Evolutionary conservation across 2,329 filamentous ascomycete species (phyloP), one percentile per base, ranked within the genome.

Genomic region (Fusarium equiseti): DNA sequence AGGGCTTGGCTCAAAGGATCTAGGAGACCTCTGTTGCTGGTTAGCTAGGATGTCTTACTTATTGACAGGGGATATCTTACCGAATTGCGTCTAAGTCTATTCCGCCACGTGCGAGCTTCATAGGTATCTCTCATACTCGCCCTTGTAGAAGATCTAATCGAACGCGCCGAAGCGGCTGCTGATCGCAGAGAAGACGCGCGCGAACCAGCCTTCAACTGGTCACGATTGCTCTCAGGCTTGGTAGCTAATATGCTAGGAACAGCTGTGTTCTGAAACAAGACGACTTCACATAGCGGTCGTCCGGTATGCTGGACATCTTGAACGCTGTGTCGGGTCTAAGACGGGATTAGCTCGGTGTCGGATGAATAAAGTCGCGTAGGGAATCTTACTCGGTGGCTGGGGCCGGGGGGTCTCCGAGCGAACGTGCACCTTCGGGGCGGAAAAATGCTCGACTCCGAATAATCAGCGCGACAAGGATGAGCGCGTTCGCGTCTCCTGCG

Each of bases 61-160:
- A 11, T 8, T 6, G 7, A 3, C 5, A 27, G n/a, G 35, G 35
- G 5, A 5, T 29, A 10, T 8, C 63, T 32, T 66, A 66, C 63
- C 22, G 63, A 50, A 35, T 66, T 55, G 3, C 49, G 56, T 15
- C 63, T 50, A 15, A 67, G 26, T 49, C 32, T 67, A 8, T 66
- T 66, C 5, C 63, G 44, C 63, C 63, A 66, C 32, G 62, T 67
- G 27, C 49, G 63, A 11, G 63, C 63, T 46, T 66, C 63, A 31
- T 67, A 66, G 15, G 49, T 42, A 3, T 66, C 63, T 24, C 22
- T 62, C 10, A 67, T 24, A 13, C 44, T 55, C 6, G 44, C 44
- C n/a, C 55, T 29, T 4, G 38, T 20, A 13, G 62, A 62, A 18
- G 49, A 67, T 29, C 49, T 32, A 22, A 46, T 16, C 11, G 63